Evolutionary conservation across 495 filamentous ascomycete species (phyloP).

Genomic region (Aspergillus bertholletiae): DNA sequence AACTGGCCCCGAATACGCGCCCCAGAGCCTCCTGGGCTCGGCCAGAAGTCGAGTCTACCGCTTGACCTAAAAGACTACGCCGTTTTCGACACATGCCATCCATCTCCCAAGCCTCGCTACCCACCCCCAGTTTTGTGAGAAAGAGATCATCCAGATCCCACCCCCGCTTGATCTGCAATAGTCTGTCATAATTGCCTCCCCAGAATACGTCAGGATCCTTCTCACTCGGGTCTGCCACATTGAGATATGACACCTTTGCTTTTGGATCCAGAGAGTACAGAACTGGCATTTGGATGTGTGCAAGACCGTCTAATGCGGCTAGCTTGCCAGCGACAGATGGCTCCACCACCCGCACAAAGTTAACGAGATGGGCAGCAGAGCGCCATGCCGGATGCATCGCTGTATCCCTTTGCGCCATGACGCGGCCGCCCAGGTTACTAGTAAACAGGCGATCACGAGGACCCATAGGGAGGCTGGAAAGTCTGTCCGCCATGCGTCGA

Average conservation of each 20-base stretch:
- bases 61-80: neutral
- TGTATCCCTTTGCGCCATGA: neutral
- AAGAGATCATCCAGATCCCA: constrained; percentile 9
- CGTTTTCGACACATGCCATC: constrained; percentile 7
- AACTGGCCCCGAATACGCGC: too few species aligned
- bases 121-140: constrained; percentile 7
- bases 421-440: constrained; percentile 4
- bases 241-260: constrained; percentile 23
- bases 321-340: neutral
- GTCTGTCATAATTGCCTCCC: constrained; percentile 44
- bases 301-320: neutral
- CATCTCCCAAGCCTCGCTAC: constrained; percentile 15
- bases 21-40: too few species aligned
- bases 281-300: neutral
- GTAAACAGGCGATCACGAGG: neutral
- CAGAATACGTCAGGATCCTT: constrained; percentile 43
- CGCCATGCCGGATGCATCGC: constrained; percentile 5
- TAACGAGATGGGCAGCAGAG: neutral
- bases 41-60: too few species aligned
- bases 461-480: neutral
- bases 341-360: neutral
- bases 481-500: neutral
- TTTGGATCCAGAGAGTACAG: neutral
- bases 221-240: constrained; percentile 44
- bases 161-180: constrained; percentile 40